phyloP scores from a whole-genome alignment of 2,329 filamentous ascomycete genomes.

The Thelonectria olida region DNA sequence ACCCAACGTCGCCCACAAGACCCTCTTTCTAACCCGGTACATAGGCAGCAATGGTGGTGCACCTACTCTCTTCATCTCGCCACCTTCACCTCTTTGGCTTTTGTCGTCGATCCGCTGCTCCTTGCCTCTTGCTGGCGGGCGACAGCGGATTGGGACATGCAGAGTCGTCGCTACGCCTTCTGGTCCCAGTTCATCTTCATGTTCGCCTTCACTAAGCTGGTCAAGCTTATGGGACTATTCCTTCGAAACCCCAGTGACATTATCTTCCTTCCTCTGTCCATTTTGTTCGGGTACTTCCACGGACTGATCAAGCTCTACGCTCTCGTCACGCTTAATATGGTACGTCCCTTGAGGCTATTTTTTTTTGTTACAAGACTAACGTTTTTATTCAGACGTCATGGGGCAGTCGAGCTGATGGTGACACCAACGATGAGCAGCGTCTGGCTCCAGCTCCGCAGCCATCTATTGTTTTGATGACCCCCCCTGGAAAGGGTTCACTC shows the following conservation, averaged over 20 bases:
- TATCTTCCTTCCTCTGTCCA: slow-evolving; percentile 81
- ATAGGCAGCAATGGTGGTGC: slow-evolving; percentile 90
- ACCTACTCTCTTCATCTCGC: slow-evolving; percentile 93
- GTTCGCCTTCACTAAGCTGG: slow-evolving; percentile 84
- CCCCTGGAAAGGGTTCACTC: slow-evolving; percentile 53
- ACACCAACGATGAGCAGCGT: slow-evolving; percentile 80
- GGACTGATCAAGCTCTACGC: slow-evolving; percentile 93
- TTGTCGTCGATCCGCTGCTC: slow-evolving; percentile 79
- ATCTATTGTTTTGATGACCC: slow-evolving; percentile 53
- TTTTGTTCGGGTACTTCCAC: slow-evolving; percentile 92
- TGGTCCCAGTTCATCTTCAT: slow-evolving; percentile 76
- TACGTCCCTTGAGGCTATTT: slow-evolving; percentile 58
- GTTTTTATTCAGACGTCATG: slow-evolving; percentile 78
- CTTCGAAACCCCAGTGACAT: slow-evolving; percentile 84
- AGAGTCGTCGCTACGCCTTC: slow-evolving; percentile 63
- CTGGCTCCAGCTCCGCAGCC: slow-evolving; percentile 62
- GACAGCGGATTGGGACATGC: slow-evolving; percentile 67
- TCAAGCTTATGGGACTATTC: slow-evolving; percentile 91
- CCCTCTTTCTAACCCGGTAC: slow-evolving; percentile 31
- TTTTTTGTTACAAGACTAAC: slow-evolving; percentile 20
- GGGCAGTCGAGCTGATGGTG: slow-evolving; percentile 92
- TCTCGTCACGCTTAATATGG: slow-evolving; percentile 82
- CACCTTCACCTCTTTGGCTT: slow-evolving; percentile 88
- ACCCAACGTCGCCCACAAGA: not conserved
- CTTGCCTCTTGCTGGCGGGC: slow-evolving; percentile 76